Evolutionary conservation across 345 rosid species (phyloP), one percentile per base, ranked within the genome.

Genomic region (Gossypium mustelinum): DNA sequence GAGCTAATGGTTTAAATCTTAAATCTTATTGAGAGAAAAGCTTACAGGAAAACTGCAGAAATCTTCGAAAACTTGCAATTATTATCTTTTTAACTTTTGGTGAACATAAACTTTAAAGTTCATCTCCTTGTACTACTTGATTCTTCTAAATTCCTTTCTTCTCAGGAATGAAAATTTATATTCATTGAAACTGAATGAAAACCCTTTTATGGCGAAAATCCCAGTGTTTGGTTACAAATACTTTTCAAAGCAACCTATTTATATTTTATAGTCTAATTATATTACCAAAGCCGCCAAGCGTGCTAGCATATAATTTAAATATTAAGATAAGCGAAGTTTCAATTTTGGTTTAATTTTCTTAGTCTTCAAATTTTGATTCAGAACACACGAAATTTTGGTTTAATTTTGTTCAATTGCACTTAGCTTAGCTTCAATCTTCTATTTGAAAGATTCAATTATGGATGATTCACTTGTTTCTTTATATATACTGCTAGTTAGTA

Each of bases 51-150:
- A 24, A 59, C 56, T 27, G 59, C 57, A 22, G 70, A 57, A 20
- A 29, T 73, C 48, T 18, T 78, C 29, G 39, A 13, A 72, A 20
- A 51, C 72, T 70, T 76, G 74, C 73, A 34, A 34, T 24, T 18
- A 11, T 18, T 58, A 4, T 29, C 34, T 3, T 29, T 29, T 29
- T 29, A 29, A 29, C 3, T 43, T 20, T 2, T 55, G 29, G 39
- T 16, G 5, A 29, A 3, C 34, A 29, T 29, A 29, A 29, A 29
- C 34, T 29, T 29, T 5, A 29, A 29, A 29, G 34, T 29, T 29
- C 34, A 29, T 29, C 5, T 4, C 5, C 34, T 29, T 4, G 39
- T 29, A 29, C 39, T 29, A 29, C 34, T 29, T 29, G 39, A 29
- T 4, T 29, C 39, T 29, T 4, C 39, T 29, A 29, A 29, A 24